Percentiles rank a stretch among this genome's conserved stretches.
phyloP scores from a whole-genome alignment of 208 protist genomes.

The Trypanosoma boissoni region DNA sequence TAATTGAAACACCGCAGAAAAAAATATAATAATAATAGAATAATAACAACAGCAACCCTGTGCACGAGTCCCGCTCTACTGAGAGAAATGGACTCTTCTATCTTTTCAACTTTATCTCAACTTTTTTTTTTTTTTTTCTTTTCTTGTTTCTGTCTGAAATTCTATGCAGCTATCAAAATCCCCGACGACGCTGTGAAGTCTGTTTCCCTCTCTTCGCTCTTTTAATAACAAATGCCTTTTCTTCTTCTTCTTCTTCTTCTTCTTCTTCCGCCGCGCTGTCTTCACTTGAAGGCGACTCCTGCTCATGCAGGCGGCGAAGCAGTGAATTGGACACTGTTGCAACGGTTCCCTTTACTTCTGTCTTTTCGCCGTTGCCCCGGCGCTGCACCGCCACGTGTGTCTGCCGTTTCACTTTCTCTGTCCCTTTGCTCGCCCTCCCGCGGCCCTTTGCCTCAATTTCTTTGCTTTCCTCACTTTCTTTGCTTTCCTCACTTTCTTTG shows the following conservation, averaged over 20 bases:
- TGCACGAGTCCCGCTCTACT: no score
- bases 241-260: background rate
- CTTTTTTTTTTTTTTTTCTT: no score
- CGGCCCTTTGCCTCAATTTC: no score
- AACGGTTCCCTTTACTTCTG: background rate
- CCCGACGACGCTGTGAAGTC: background rate
- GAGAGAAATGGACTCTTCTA: no score
- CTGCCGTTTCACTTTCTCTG: background rate
- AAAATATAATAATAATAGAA: no score
- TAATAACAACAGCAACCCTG: constrained; percentile 5
- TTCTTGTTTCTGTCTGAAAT: background rate
- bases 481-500: no score
- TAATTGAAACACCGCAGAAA: no score
- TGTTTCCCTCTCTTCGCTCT: background rate
- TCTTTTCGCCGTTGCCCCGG: background rate
- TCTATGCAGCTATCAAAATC: background rate
- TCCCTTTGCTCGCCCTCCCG: background rate
- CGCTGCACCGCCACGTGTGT: background rate
- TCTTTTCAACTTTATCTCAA: no score
- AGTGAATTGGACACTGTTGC: constrained; percentile 9
- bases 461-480: no score
- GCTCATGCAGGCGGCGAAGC: constrained; percentile 2
- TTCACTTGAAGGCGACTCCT: background rate
- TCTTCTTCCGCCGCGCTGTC: background rate
- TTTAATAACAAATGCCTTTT: background rate